Evolutionary conservation across 495 filamentous ascomycete genomes (phyloP).

Genomic region (Cercophora newfieldiana): DNA sequence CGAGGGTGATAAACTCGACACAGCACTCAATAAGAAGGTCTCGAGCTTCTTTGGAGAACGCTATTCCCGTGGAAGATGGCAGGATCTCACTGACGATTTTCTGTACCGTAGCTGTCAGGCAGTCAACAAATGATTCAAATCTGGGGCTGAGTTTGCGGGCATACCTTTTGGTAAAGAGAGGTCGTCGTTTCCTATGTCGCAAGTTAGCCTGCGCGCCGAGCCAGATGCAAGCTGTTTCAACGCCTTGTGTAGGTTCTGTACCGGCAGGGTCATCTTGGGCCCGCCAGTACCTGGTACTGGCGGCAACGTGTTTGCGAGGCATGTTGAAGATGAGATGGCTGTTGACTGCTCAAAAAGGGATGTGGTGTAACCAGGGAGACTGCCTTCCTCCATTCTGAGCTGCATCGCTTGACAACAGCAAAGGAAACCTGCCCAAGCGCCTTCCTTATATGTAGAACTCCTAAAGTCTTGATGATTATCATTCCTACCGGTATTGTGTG

Average conservation of each 20-base stretch:
- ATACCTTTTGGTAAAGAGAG: conserved; percentile 91
- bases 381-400: not conserved
- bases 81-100: conserved; percentile 97
- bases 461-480: not conserved
- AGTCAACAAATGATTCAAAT: conserved; percentile 9
- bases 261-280: not conserved
- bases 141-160: conserved; percentile 6
- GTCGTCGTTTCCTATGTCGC: conserved; percentile 73
- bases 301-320: not conserved
- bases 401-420: not conserved
- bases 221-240: not conserved
- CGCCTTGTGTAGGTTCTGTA: not conserved
- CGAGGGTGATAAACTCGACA: conserved; percentile 97
- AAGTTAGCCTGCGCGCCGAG: conserved; percentile 26
- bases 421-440: not conserved
- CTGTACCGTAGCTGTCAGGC: conserved; percentile 78
- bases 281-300: not conserved
- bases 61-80: conserved; percentile 58
- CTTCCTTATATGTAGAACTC: not conserved
- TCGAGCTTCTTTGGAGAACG: conserved; percentile 91
- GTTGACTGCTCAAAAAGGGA: not conserved
- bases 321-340: not conserved
- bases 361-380: not conserved
- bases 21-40: conserved; percentile 98
- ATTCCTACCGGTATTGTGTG: not conserved